phyloP scores from a whole-genome alignment of 768 basidiomycete genomes.

The Russula vinacea region DNA sequence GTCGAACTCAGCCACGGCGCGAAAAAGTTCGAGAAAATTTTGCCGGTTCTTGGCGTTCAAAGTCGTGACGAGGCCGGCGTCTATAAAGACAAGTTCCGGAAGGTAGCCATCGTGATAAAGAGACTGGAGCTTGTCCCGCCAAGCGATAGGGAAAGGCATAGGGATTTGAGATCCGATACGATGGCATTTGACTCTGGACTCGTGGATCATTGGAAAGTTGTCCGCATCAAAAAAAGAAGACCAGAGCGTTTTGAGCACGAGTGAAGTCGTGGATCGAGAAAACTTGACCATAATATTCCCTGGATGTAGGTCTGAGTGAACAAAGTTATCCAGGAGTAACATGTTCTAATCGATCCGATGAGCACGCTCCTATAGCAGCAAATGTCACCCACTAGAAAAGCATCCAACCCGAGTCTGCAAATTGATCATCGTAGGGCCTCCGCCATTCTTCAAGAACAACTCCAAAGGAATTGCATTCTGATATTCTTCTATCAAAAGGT shows the following conservation, averaged over 20 bases:
- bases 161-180: slow-evolving; percentile 62
- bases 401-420: slow-evolving; percentile 94
- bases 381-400: slow-evolving; percentile 71
- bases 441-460: slow-evolving; percentile 81
- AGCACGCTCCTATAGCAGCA: slow-evolving; percentile 4
- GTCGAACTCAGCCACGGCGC: slow-evolving; percentile 93
- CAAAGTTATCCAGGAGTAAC: slow-evolving; percentile 96
- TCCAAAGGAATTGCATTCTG: slow-evolving; percentile 91
- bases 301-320: slow-evolving; percentile 86
- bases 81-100: slow-evolving; percentile 94
- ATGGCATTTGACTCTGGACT: slow-evolving; percentile 42
- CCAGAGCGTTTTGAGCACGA: slow-evolving; percentile 61
- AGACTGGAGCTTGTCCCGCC: slow-evolving; percentile 63
- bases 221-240: slow-evolving; percentile 46
- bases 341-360: slow-evolving; percentile 67
- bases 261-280: slow-evolving; percentile 70
- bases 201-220: slow-evolving; percentile 14
- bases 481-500: slow-evolving; percentile 88
- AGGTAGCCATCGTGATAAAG: slow-evolving; percentile 73
- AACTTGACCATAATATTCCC: slow-evolving; percentile 99
- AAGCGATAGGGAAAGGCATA: slow-evolving; percentile 59
- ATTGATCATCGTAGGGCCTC: slow-evolving; percentile 86
- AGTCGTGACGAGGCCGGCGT: slow-evolving; percentile 90
- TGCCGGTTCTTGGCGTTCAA: slow-evolving; percentile 76
- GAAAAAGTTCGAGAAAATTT: slow-evolving; percentile 97